Evolutionary conservation across 2,329 filamentous ascomycete species (phyloP), one percentile per base, ranked within the genome.

Genomic region (Stemphylium beticola): DNA sequence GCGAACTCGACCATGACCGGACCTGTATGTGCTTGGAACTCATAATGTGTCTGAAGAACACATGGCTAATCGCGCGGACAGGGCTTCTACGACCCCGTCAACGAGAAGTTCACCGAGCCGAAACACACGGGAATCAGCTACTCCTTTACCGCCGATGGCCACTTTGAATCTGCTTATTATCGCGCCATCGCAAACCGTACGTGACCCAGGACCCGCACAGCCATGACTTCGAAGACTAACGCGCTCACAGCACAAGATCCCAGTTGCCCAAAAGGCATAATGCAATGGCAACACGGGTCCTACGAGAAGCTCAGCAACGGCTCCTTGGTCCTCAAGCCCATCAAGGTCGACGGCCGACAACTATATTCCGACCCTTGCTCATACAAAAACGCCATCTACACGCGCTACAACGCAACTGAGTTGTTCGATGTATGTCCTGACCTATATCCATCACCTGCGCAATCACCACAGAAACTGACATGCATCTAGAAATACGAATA

Each of bases 221-320:
- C 20, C 34, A 38, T 36, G 5, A 24, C 22, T 24, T 24, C 22
- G 22, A 24, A 24, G 4, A 24, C 70, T 76, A 45, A 75, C 60
- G 29, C n/a, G 11, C 41, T 15, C 49, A 58, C 64, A 87, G 86
- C 87, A 38, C 74, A 76, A 41, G 77, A 81, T 12, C 88, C 88
- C 24, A 74, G 78, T 55, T 91, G 88, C 65, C 84, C 87, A 1
- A 79, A 81, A 49, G 86, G 83, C 8, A 82, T 90, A 42, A 85
- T 91, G 79, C 87, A 90, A 75, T 91, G 85, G 81, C 88, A 91
- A 69, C 88, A 91, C 69, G 88, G 88, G 37, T 84, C 74, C 49
- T 89, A 85, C 69, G 76, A 77, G 4, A 77, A 85, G 61, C 77
- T 80, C 38, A 64, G 76, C 17, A 83, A 89, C 65, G 85, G 86